Conservation (phyloP, 1,284 basidiomycete species). For the Thecaphora thlaspeos region DNA sequence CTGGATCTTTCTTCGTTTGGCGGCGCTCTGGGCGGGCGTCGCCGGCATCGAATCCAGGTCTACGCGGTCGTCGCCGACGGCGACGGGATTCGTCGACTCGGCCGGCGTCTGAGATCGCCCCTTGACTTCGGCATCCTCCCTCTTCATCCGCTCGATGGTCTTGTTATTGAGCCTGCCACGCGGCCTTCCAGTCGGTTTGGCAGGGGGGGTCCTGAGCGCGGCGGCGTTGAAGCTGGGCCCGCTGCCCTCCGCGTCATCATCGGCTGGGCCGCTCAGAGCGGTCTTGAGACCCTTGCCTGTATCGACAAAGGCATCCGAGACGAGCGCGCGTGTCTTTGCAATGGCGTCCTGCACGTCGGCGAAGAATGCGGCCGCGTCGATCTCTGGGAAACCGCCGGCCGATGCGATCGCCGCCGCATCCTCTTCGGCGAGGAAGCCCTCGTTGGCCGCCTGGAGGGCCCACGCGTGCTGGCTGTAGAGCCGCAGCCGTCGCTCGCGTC, state of each 20-base stretch:
- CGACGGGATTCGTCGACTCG: background rate
- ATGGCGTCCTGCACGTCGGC: background rate
- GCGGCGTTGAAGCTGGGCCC: too few species aligned
- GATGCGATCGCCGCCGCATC: slow-evolving; percentile 14
- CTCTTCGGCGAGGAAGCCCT: slow-evolving; percentile 16
- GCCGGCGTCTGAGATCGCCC: background rate
- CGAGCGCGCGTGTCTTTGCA: background rate
- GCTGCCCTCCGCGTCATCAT: background rate
- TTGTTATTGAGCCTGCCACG: background rate
- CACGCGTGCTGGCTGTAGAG: slow-evolving; percentile 31
- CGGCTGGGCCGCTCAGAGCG: too few species aligned
- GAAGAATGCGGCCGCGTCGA: slow-evolving; percentile 3
- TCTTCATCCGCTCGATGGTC: background rate
- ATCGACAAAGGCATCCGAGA: background rate
- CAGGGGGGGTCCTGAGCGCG: too few species aligned
- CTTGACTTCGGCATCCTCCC: background rate
- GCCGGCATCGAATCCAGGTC: background rate
- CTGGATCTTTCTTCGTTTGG: background rate
- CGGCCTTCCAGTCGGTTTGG: background rate
- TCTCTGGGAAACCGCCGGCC: slow-evolving; percentile 16
- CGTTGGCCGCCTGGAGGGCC: slow-evolving; percentile 31
- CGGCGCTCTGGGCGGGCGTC: background rate
- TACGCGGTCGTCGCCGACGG: background rate
- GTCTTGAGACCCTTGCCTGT: too few species aligned
- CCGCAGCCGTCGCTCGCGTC: slow-evolving; percentile 20